Evolutionary conservation across 164 flowering plant species (phyloP).

Genomic region (Tetrastigma voinierianum): DNA sequence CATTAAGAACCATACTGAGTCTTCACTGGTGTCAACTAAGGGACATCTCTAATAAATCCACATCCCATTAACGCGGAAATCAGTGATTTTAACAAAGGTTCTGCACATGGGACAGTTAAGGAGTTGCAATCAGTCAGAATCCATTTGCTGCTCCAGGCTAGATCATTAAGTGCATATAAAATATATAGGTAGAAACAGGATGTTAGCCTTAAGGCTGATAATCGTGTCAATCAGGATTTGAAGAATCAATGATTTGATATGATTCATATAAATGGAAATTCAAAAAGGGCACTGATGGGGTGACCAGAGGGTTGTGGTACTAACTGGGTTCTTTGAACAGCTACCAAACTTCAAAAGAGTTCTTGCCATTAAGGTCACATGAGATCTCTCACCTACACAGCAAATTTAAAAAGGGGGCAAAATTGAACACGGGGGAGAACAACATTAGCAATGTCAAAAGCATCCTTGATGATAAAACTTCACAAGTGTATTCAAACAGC

Average conservation of each 20-base stretch:
- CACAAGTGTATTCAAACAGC: not conserved
- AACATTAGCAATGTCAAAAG: not conserved
- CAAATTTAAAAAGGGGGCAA: not conserved
- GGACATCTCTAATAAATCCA: not conserved
- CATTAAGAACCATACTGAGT: not conserved
- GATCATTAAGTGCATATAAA: not conserved
- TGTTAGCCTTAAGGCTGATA: not conserved
- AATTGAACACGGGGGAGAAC: not conserved
- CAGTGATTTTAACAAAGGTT: not conserved
- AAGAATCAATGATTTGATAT: not conserved
- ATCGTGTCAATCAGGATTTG: not conserved
- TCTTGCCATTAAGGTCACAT: slow-evolving; percentile 11
- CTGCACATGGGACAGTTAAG: slow-evolving; percentile 12
- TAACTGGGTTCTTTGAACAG: slow-evolving; percentile 18
- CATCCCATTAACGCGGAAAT: slow-evolving; percentile 5
- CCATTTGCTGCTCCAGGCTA: not conserved
- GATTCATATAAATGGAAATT: not conserved
- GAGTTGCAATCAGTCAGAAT: slow-evolving; percentile 19
- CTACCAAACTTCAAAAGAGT: slow-evolving; percentile 1
- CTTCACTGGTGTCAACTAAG: not conserved
- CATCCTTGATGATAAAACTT: slow-evolving; percentile 2
- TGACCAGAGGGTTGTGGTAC: slow-evolving; percentile 22
- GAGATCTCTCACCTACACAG: slow-evolving; percentile 8
- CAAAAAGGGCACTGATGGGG: not conserved
- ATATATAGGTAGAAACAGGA: not conserved